phyloP scores from a whole-genome alignment of 2,329 filamentous ascomycete genomes.

The Colletotrichum salicis region DNA sequence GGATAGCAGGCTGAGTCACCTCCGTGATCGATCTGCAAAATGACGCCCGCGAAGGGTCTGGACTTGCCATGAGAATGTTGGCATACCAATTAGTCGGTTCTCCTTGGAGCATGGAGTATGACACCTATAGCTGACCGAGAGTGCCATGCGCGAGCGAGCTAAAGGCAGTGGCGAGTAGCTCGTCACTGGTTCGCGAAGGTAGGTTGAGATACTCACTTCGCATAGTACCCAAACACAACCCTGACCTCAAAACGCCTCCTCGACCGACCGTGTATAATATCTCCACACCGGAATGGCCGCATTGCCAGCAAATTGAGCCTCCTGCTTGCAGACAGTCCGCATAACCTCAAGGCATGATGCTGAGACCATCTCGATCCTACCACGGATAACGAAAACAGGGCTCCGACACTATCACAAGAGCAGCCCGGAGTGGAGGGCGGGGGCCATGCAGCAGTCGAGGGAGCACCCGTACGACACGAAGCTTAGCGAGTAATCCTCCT shows the following conservation, averaged over 20 bases:
- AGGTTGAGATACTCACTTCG: background rate
- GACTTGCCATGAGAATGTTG: background rate
- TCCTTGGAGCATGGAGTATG: background rate
- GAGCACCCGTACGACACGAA: background rate
- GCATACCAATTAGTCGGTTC: background rate
- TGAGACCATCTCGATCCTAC: background rate
- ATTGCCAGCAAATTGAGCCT: conserved; percentile 2
- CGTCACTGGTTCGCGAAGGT: background rate
- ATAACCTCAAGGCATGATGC: background rate
- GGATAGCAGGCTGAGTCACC: background rate
- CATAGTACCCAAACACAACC: background rate
- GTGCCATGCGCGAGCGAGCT: background rate
- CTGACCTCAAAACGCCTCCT: background rate
- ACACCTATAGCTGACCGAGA: background rate
- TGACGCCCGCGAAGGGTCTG: too few species aligned
- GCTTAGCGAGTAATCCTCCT: background rate
- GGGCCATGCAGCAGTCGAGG: background rate
- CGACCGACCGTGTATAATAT: background rate
- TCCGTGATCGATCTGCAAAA: background rate
- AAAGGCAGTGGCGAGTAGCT: background rate
- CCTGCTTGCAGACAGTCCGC: conserved; percentile 2
- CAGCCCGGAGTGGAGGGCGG: background rate
- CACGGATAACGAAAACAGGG: background rate
- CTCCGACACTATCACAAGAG: background rate
- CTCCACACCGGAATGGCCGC: background rate